Percentiles rank a stretch among this genome's conserved stretches.
These are phyloP conservation scores for Ophiocordyceps camponoti-rufipedis DNA, from an alignment of 2,329 filamentous ascomycete genomes.

Conservation along the genomic window DNA sequence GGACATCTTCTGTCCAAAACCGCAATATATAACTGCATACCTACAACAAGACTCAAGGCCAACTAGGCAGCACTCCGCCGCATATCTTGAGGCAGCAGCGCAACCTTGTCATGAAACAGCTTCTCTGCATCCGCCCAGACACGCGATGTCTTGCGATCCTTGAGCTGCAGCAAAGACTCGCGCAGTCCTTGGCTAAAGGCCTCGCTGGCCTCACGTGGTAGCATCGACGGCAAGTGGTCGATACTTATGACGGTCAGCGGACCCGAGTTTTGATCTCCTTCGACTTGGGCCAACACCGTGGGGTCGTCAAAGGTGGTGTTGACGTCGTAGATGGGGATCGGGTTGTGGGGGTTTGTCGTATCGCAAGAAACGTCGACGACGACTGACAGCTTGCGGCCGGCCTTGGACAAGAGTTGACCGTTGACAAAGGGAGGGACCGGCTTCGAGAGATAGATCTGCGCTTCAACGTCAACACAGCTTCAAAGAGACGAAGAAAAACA, in stretches of 20 bases:
- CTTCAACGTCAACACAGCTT: neutral
- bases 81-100: slow-evolving; percentile 34
- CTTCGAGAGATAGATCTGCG: slow-evolving; percentile 5
- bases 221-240: slow-evolving; percentile 66
- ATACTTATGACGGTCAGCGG: slow-evolving; percentile 70
- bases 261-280: slow-evolving; percentile 28
- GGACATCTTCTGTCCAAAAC: no score
- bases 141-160: slow-evolving; percentile 50
- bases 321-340: slow-evolving; percentile 62
- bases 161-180: slow-evolving; percentile 59
- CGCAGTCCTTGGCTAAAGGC: slow-evolving; percentile 65
- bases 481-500: no score
- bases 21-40: no score
- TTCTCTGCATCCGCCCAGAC: slow-evolving; percentile 82
- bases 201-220: slow-evolving; percentile 76
- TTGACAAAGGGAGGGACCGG: slow-evolving; percentile 55
- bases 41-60: no score
- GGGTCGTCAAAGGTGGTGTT: slow-evolving; percentile 79
- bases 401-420: slow-evolving; percentile 40
- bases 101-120: slow-evolving; percentile 69
- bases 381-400: slow-evolving; percentile 57
- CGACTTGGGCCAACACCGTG: slow-evolving; percentile 55
- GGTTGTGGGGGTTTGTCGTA: slow-evolving; percentile 53
- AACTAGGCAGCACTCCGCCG: neutral
- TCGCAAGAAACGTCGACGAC: slow-evolving; percentile 67